Evolutionary conservation across 352 stramenopile species (phyloP).

Genomic region (Phytophthora chlamydospora): DNA sequence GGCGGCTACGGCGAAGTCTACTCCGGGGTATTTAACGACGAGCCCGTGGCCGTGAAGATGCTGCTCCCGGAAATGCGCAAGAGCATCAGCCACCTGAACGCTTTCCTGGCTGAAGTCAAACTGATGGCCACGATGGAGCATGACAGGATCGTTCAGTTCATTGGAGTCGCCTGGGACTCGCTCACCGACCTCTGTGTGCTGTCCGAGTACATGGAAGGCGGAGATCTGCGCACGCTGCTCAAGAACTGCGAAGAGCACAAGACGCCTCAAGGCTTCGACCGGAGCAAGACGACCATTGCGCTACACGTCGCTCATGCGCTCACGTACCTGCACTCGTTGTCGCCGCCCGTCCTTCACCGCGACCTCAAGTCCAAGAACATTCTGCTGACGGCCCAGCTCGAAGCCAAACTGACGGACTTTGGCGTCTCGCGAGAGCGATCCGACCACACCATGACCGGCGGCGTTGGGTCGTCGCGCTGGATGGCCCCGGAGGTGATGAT

Average conservation of each 20-base stretch:
- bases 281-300: constrained; percentile 36
- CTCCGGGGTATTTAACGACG: constrained; percentile 29
- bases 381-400: constrained; percentile 31
- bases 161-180: constrained; percentile 59
- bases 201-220: constrained; percentile 57
- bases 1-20: constrained; percentile 45
- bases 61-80: constrained; percentile 43
- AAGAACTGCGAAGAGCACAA: constrained; percentile 36
- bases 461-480: constrained; percentile 46
- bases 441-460: constrained; percentile 45
- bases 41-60: constrained; percentile 40
- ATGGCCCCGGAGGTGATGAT: constrained; percentile 58
- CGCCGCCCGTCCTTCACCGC: constrained; percentile 33
- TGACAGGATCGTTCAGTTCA: constrained; percentile 47
- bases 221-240: constrained; percentile 44
- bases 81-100: constrained; percentile 40
- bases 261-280: constrained; percentile 32
- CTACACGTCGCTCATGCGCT: constrained; percentile 43
- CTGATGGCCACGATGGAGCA: constrained; percentile 51
- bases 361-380: constrained; percentile 47
- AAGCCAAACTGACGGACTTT: constrained; percentile 47
- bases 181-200: constrained; percentile 46
- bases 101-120: constrained; percentile 39
- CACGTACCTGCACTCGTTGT: constrained; percentile 50
- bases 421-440: constrained; percentile 41